Evolutionary conservation across 768 basidiomycete genomes (phyloP).

Genomic region (Cystofilobasidium ferigula): DNA sequence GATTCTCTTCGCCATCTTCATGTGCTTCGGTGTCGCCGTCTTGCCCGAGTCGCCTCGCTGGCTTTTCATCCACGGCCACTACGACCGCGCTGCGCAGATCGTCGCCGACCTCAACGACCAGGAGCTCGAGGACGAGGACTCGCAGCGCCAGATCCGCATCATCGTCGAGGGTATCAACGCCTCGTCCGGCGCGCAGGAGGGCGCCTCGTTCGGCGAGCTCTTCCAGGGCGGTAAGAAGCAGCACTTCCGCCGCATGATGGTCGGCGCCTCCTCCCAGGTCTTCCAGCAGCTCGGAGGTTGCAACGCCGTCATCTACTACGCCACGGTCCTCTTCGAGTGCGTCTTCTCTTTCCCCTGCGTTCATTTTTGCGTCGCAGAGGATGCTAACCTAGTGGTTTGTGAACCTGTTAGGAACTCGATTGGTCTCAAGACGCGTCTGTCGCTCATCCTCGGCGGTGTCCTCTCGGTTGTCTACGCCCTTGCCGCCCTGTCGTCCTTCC

Average conservation of each 20-base stretch:
- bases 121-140: constrained; percentile 30
- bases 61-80: constrained; percentile 39
- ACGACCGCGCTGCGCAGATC: constrained; percentile 29
- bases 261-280: constrained; percentile 42
- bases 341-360: background rate
- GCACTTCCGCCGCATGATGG: constrained; percentile 39
- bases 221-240: constrained; percentile 38
- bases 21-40: too few relatives aligned
- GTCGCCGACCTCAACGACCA: constrained; percentile 28
- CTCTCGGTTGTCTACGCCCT: constrained; percentile 38
- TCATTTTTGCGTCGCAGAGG: background rate
- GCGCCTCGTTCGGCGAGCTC: constrained; percentile 31
- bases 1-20: constrained; percentile 28
- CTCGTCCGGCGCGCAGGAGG: constrained; percentile 29
- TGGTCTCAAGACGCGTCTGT: constrained; percentile 34
- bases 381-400: constrained; percentile 30
- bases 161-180: constrained; percentile 40
- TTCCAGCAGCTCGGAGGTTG: constrained; percentile 41
- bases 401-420: constrained; percentile 39
- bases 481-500: constrained; percentile 38
- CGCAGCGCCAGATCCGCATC: constrained; percentile 29
- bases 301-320: constrained; percentile 43
- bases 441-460: constrained; percentile 40
- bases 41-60: constrained; percentile 37
- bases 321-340: constrained; percentile 40